A percentile compares a stretch with the other conserved stretches of the same genome.
These are phyloP conservation scores for Westerdykella aurantiaca DNA, from an alignment of 2,329 filamentous ascomycete species.

Conservation along the genomic window DNA sequence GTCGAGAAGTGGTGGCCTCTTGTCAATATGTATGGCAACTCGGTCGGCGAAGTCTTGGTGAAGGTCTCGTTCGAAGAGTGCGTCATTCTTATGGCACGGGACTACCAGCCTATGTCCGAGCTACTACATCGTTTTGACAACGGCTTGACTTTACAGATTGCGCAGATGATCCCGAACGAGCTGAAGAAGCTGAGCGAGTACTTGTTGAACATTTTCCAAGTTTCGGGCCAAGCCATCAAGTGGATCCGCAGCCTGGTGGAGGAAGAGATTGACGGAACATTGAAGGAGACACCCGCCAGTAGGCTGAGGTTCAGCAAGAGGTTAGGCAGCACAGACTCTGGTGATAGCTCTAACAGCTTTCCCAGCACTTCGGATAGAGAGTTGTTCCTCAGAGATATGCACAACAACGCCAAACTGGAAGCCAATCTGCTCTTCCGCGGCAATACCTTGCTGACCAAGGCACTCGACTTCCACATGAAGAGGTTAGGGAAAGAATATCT, in stretches of 20 bases:
- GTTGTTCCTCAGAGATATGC: conserved; percentile 68
- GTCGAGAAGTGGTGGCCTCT: conserved; percentile 83
- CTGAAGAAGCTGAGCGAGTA: conserved; percentile 77
- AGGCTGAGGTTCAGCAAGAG: conserved; percentile 63
- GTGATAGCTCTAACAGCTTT: conserved; percentile 42
- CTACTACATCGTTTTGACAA: conserved; percentile 79
- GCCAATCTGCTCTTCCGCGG: conserved; percentile 93
- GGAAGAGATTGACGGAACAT: conserved; percentile 91
- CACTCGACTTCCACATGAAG: conserved; percentile 92
- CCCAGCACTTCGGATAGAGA: conserved; percentile 56
- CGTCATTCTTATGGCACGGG: conserved; percentile 76
- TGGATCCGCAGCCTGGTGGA: conserved; percentile 93
- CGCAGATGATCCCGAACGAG: conserved; percentile 69
- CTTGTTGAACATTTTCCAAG: conserved; percentile 91
- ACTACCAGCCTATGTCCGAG: conserved; percentile 78
- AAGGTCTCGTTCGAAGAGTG: conserved; percentile 81
- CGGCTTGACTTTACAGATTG: conserved; percentile 78
- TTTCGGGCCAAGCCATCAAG: conserved; percentile 73
- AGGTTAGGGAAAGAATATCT: conserved; percentile 88
- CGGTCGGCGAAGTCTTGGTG: conserved; percentile 77
- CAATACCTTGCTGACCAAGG: conserved; percentile 89
- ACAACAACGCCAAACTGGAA: conserved; percentile 73
- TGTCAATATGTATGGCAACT: conserved; percentile 67
- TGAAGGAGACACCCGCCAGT: conserved; percentile 70
- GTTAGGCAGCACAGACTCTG: conserved; percentile 63